A percentile compares a stretch with the other conserved stretches of the same genome.
These are phyloP conservation scores for Penicillium griseofulvum DNA, from an alignment of 2,329 filamentous ascomycete genomes.

Conservation along the genomic window DNA sequence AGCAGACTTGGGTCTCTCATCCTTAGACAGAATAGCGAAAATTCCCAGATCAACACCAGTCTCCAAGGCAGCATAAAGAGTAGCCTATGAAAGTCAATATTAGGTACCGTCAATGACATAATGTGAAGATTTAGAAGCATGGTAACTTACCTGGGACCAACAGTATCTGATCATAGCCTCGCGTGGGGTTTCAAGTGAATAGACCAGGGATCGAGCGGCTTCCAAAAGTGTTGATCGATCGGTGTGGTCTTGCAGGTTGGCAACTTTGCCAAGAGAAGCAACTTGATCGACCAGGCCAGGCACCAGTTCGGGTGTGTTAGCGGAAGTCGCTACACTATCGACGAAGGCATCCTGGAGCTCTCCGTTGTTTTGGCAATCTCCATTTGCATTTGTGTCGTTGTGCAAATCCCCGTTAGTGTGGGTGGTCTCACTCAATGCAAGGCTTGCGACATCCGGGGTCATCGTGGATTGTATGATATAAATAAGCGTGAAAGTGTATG, in stretches of 20 bases:
- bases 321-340: conserved; percentile 13
- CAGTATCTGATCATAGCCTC: conserved; percentile 17
- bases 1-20: conserved; percentile 23
- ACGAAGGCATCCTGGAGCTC: conserved; percentile 6
- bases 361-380: not conserved
- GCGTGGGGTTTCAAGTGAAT: conserved; percentile 18
- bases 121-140: not conserved
- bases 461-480: not conserved
- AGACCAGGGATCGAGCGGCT: conserved; percentile 14
- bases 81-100: not conserved
- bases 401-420: not conserved
- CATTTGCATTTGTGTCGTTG: not conserved
- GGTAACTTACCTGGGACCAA: conserved; percentile 13
- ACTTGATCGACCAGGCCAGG: conserved; percentile 15
- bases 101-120: not conserved
- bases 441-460: not conserved
- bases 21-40: conserved; percentile 21
- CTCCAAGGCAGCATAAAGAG: conserved; percentile 23
- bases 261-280: conserved; percentile 1
- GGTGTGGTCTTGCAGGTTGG: conserved; percentile 3
- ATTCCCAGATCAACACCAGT: conserved; percentile 24
- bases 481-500: not conserved
- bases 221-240: conserved; percentile 17
- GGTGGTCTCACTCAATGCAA: not conserved
- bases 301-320: conserved; percentile 14